Conservation (phyloP, 805 yeast species). For the Komagataella pastoris region DNA sequence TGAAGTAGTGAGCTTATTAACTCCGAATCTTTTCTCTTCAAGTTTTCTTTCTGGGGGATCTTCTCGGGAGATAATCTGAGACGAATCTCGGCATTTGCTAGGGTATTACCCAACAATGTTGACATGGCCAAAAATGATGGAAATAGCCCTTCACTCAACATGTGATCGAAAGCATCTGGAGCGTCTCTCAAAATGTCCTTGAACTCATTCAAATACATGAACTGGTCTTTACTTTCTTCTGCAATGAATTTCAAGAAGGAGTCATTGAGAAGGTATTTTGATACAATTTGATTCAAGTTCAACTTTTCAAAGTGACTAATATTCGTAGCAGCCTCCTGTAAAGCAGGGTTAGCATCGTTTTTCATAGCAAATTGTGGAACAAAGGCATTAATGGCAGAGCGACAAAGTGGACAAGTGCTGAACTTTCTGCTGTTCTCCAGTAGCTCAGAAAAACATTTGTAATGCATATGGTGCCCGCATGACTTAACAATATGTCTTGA, state of each 20-base stretch:
- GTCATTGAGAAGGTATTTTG: slow-evolving; percentile 9
- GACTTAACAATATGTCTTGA: slow-evolving; percentile 22
- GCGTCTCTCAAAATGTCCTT: slow-evolving; percentile 9
- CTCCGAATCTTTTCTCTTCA: not conserved
- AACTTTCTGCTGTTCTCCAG: slow-evolving; percentile 13
- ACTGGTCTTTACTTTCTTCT: slow-evolving; percentile 10
- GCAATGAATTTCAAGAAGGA: slow-evolving; percentile 15
- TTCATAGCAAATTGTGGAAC: slow-evolving; percentile 26
- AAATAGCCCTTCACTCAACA: slow-evolving; percentile 7
- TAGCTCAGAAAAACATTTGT: slow-evolving; percentile 20
- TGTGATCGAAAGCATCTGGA: slow-evolving; percentile 4
- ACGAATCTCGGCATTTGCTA: not conserved
- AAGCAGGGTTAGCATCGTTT: slow-evolving; percentile 2
- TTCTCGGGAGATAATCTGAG: not conserved
- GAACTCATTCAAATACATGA: slow-evolving; percentile 6
- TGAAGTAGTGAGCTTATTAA: not conserved
- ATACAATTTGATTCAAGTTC: slow-evolving; percentile 17
- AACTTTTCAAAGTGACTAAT: slow-evolving; percentile 12
- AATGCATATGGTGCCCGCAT: slow-evolving; percentile 44
- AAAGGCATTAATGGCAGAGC: slow-evolving; percentile 27
- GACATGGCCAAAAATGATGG: slow-evolving; percentile 6
- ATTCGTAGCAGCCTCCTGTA: not conserved
- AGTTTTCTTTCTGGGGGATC: not conserved
- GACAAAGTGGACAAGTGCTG: slow-evolving; percentile 37
- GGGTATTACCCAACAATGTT: slow-evolving; percentile 1